Conservation (phyloP, 768 basidiomycete genomes). For the Dioszegia hungarica region DNA sequence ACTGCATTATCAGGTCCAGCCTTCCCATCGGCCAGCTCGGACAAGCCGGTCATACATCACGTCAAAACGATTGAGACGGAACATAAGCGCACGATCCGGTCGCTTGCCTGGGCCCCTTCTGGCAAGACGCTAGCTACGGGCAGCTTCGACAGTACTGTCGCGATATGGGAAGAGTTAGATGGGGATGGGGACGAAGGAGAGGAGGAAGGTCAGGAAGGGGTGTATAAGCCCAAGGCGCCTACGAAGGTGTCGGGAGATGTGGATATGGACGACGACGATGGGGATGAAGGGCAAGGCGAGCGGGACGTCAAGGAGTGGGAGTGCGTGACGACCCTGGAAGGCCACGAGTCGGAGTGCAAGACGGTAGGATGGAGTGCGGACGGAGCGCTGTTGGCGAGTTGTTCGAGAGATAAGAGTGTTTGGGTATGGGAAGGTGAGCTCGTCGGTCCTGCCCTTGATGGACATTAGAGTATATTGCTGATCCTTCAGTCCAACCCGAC, state of each 20-base stretch:
- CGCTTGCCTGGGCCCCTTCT: conserved; percentile 81
- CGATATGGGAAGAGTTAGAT: conserved; percentile 75
- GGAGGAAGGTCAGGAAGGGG: conserved; percentile 42
- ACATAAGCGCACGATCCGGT: conserved; percentile 81
- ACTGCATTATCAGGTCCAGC: too few relatives aligned
- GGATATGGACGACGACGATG: conserved; percentile 51
- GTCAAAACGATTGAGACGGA: conserved; percentile 70
- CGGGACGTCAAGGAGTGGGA: conserved; percentile 79
- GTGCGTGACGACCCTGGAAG: conserved; percentile 77
- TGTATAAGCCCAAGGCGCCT: conserved; percentile 6
- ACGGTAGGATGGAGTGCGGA: conserved; percentile 73
- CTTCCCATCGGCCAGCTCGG: conserved; percentile 1
- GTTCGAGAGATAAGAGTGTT: conserved; percentile 92
- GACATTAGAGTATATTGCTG: not conserved
- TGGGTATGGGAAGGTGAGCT: conserved; percentile 95
- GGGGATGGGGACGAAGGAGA: conserved; percentile 50
- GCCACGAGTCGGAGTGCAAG: conserved; percentile 95
- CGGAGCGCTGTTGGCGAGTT: conserved; percentile 82
- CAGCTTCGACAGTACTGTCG: conserved; percentile 88
- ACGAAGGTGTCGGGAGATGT: conserved; percentile 59
- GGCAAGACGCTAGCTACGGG: conserved; percentile 82
- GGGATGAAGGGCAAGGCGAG: conserved; percentile 63
- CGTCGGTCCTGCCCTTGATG: not conserved
- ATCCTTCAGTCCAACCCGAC: conserved; percentile 72
- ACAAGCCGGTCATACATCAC: not conserved